Evolutionary conservation across 164 flowering plant genomes (phyloP).

Genomic region (Aristolochia contorta): DNA sequence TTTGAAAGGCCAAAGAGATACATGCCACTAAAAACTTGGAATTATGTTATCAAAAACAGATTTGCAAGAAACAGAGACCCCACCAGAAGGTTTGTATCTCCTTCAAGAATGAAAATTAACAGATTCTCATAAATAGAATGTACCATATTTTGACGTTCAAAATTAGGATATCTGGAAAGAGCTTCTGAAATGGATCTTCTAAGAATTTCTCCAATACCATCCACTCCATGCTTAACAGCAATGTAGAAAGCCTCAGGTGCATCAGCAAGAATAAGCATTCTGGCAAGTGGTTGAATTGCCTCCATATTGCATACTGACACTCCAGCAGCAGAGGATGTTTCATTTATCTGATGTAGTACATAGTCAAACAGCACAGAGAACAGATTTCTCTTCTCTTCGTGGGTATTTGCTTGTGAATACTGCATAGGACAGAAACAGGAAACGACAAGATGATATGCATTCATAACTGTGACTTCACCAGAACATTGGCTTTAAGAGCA

Average conservation of each 20-base stretch:
- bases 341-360: conserved; percentile 78
- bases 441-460: too few species aligned
- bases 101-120: not conserved
- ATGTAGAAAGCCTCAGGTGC: conserved; percentile 94
- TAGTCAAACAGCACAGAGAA: conserved; percentile 81
- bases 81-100: not conserved
- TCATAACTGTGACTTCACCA: too few species aligned
- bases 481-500: too few species aligned
- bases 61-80: too few species aligned
- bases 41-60: too few species aligned
- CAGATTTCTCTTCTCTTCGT: conserved; percentile 82
- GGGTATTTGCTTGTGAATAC: conserved; percentile 70
- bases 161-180: conserved; percentile 59
- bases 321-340: conserved; percentile 46
- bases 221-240: conserved; percentile 83
- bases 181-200: conserved; percentile 63
- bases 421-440: conserved; percentile 26
- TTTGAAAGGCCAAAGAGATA: too few species aligned
- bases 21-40: too few species aligned
- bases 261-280: conserved; percentile 64
- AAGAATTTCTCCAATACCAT: conserved; percentile 79
- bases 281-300: conserved; percentile 71
- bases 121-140: not conserved
- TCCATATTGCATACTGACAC: conserved; percentile 59
- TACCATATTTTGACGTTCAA: conserved; percentile 68